These are phyloP conservation scores for Deinandra increscens DNA, from an alignment of 129 eudicot genomes.

Conservation along the genomic window DNA sequence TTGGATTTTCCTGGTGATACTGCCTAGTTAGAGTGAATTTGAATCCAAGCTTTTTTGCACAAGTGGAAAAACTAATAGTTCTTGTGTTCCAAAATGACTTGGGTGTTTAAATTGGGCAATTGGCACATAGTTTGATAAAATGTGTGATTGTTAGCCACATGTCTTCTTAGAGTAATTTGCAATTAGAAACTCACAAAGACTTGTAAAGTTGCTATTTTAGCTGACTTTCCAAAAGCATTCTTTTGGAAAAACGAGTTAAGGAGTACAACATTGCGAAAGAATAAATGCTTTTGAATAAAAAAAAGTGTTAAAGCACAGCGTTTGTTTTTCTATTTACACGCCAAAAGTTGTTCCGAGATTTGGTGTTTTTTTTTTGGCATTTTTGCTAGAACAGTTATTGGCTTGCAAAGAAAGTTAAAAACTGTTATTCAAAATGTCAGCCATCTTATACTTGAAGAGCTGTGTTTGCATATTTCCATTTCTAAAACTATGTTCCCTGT, in stretches of 20 bases:
- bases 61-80: neutral
- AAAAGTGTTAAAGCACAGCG: neutral
- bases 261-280: neutral
- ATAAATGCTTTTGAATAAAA: neutral
- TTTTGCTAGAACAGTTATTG: neutral
- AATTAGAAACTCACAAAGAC: neutral
- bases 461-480: neutral
- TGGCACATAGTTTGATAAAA: neutral
- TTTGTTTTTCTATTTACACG: neutral
- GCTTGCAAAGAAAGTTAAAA: neutral
- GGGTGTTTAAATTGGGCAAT: neutral
- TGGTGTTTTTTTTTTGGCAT: neutral
- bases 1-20: neutral
- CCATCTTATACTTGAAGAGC: neutral
- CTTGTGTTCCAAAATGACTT: neutral
- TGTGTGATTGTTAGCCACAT: neutral
- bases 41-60: neutral
- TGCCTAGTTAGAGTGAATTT: neutral
- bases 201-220: neutral
- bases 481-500: neutral
- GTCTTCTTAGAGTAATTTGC: neutral
- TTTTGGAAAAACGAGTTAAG: neutral
- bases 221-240: neutral
- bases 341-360: neutral
- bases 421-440: neutral